Evolutionary conservation across 2,329 filamentous ascomycete genomes (phyloP).

Genomic region (Sclerotinia spermophila): DNA sequence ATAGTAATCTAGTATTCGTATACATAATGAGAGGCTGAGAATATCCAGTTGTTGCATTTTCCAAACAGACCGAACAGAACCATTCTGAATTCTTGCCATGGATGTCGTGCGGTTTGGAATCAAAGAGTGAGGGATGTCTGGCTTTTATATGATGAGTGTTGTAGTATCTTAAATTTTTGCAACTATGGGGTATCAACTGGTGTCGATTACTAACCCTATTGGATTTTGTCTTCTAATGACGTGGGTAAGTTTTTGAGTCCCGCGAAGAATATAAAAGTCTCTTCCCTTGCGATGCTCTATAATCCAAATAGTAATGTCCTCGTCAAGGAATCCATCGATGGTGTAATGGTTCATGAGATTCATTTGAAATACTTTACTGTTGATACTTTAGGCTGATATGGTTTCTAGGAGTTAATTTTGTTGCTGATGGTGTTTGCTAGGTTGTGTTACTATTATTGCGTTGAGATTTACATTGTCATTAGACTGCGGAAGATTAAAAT

Average conservation of each 20-base stretch:
- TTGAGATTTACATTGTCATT: no score
- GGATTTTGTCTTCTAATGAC: no score
- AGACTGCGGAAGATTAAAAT: not conserved
- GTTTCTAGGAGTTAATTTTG: not conserved
- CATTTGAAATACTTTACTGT: not conserved
- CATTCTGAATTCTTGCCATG: no score
- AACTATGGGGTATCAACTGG: no score
- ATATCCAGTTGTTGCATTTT: not conserved
- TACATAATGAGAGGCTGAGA: not conserved
- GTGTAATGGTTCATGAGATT: not conserved
- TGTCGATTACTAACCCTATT: no score
- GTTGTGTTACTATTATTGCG: no score
- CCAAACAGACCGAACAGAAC: not conserved
- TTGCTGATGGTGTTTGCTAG: no score
- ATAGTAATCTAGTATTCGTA: rapidly evolving
- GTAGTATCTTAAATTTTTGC: no score
- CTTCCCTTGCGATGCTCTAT: not conserved
- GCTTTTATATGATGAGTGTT: not conserved
- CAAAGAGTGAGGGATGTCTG: no score
- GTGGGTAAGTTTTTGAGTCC: no score
- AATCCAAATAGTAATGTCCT: not conserved
- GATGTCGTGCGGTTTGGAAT: no score
- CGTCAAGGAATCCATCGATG: no score
- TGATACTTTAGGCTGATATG: not conserved
- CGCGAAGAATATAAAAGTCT: not conserved